phyloP scores from a whole-genome alignment of 2,329 filamentous ascomycete genomes.

The Moelleriella libera region DNA sequence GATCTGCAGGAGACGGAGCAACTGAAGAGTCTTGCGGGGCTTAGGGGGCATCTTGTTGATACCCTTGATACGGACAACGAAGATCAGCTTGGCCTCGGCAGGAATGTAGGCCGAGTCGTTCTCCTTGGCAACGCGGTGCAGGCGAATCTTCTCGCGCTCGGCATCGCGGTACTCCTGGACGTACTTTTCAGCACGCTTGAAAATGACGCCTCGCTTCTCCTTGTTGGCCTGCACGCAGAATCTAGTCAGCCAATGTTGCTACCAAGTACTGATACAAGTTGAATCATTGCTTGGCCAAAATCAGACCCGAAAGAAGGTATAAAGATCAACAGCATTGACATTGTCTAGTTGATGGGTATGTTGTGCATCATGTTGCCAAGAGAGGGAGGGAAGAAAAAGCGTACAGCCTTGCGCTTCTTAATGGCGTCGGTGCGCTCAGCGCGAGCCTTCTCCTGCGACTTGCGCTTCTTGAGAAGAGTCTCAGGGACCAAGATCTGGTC shows the following conservation, averaged over 20 bases:
- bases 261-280: constrained; percentile 1
- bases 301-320: constrained; percentile 99
- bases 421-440: constrained; percentile 69
- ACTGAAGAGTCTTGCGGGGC: constrained; percentile 99
- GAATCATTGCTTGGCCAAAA: constrained; percentile 16
- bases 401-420: constrained; percentile 83
- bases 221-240: constrained; percentile 65
- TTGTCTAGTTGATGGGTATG: constrained; percentile 84
- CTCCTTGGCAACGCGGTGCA: constrained; percentile 78
- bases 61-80: constrained; percentile 99
- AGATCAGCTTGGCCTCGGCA: constrained; percentile 91
- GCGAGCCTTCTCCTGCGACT: constrained; percentile 98
- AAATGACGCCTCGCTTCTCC: constrained; percentile 96
- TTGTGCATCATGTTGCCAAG: constrained; percentile 68
- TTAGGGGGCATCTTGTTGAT: constrained; percentile 99
- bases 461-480: constrained; percentile 99
- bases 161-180: constrained; percentile 98
- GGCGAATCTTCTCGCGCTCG: constrained; percentile 96
- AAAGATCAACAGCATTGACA: constrained; percentile 90
- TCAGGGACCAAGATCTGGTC: constrained; percentile 96
- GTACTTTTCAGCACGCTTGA: constrained; percentile 99
- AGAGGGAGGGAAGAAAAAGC: constrained; percentile 28
- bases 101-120: constrained; percentile 89
- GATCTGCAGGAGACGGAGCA: constrained; percentile 99
- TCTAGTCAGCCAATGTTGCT: constrained; percentile 22